phyloP scores from a whole-genome alignment of 495 filamentous ascomycete species.

The Aspergillus ostianus region DNA sequence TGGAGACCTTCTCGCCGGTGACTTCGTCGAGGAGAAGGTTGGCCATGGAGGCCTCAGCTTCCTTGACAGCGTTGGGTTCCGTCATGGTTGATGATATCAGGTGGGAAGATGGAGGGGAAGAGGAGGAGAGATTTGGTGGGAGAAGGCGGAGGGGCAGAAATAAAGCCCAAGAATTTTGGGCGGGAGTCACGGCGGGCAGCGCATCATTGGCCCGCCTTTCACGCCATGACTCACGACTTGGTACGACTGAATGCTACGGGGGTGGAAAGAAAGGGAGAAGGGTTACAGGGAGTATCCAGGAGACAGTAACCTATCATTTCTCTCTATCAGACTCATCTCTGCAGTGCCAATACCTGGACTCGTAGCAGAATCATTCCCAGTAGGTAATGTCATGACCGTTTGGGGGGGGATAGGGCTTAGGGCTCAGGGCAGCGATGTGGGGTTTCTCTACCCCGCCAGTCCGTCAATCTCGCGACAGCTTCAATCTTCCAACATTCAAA shows the following conservation, averaged over 20 bases:
- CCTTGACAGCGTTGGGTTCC: slow-evolving; percentile 48
- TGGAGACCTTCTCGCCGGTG: slow-evolving; percentile 81
- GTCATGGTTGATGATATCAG: slow-evolving; percentile 32
- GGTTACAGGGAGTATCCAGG: too few relatives aligned
- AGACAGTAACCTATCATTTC: too few relatives aligned
- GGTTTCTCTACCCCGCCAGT: slow-evolving; percentile 30
- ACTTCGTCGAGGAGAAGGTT: slow-evolving; percentile 81
- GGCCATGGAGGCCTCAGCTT: slow-evolving; percentile 62
- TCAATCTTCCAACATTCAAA: neutral
- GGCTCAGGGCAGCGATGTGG: slow-evolving; percentile 43
- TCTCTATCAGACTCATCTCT: neutral
- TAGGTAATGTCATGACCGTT: neutral
- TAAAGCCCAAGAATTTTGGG: slow-evolving; percentile 40
- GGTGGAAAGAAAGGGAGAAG: too few relatives aligned
- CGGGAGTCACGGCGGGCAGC: slow-evolving; percentile 28
- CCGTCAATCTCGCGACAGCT: too few relatives aligned
- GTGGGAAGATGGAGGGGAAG: slow-evolving; percentile 6
- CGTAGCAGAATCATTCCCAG: neutral
- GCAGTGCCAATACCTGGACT: too few relatives aligned
- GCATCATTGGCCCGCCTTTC: slow-evolving; percentile 31
- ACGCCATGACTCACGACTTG: slow-evolving; percentile 12
- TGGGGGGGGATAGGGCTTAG: slow-evolving; percentile 23
- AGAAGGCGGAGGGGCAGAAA: slow-evolving; percentile 30
- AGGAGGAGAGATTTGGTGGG: slow-evolving; percentile 16
- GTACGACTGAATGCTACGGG: neutral